phyloP scores from a whole-genome alignment of 306 rosid species.

The Cicer yamashitae region DNA sequence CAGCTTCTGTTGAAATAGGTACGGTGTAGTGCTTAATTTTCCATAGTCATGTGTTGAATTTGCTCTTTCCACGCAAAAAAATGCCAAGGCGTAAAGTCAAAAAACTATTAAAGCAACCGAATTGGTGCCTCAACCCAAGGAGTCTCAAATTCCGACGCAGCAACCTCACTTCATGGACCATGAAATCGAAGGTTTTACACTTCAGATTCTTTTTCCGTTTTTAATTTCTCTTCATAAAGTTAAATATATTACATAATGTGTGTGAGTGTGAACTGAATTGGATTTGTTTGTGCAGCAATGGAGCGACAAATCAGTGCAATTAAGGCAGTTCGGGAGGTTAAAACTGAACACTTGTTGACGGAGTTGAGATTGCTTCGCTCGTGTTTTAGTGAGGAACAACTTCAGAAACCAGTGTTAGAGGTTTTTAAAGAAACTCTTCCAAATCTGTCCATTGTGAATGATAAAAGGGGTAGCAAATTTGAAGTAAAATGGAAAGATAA shows the following conservation, averaged over 20 bases:
- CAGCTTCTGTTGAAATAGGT: background rate
- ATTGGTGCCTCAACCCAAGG: conserved; percentile 43
- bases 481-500: conserved; percentile 57
- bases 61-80: background rate
- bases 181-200: conserved; percentile 57
- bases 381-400: conserved; percentile 63
- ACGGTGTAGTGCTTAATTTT: background rate
- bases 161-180: conserved; percentile 53
- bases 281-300: conserved; percentile 43
- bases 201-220: background rate
- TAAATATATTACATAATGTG: background rate
- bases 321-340: conserved; percentile 81
- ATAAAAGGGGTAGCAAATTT: conserved; percentile 47
- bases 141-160: conserved; percentile 42
- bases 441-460: conserved; percentile 53
- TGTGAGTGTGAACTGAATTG: background rate
- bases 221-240: background rate
- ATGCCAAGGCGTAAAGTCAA: conserved; percentile 67
- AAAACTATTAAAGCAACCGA: conserved; percentile 39
- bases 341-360: conserved; percentile 67
- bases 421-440: conserved; percentile 62
- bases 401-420: conserved; percentile 57
- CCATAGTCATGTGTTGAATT: background rate
- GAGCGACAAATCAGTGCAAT: conserved; percentile 70
- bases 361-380: conserved; percentile 74